phyloP scores from a whole-genome alignment of 2,329 filamentous ascomycete species.

The Phaeoacremonium minimum region DNA sequence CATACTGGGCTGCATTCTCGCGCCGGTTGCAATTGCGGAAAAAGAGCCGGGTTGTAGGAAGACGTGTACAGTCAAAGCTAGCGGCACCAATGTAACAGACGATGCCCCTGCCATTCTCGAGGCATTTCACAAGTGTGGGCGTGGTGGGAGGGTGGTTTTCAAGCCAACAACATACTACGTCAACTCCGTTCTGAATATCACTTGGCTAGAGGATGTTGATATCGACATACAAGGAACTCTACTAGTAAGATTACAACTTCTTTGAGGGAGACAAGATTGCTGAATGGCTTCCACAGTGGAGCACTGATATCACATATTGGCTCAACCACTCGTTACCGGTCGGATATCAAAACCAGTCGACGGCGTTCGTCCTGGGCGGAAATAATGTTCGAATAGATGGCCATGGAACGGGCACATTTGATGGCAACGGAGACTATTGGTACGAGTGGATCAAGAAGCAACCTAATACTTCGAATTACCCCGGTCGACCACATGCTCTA shows the following conservation, averaged over 20 bases:
- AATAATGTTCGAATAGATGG: conserved; percentile 38
- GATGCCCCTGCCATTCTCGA: conserved; percentile 34
- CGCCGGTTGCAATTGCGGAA: neutral
- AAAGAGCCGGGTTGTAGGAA: neutral
- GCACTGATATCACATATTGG: conserved; percentile 38
- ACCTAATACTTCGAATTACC: conserved; percentile 28
- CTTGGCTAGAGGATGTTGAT: conserved; percentile 31
- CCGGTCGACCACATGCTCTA: conserved; percentile 42
- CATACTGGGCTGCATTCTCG: neutral
- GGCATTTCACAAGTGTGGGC: conserved; percentile 34
- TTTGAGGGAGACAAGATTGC: neutral
- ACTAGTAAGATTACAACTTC: conserved; percentile 14
- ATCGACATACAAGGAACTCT: conserved; percentile 36
- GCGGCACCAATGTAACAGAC: conserved; percentile 18
- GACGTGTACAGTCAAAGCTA: conserved; percentile 1
- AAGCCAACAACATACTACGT: conserved; percentile 37
- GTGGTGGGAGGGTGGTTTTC: conserved; percentile 33
- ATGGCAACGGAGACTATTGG: conserved; percentile 50
- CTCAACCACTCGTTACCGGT: conserved; percentile 34
- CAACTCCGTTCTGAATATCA: conserved; percentile 38
- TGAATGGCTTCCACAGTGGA: conserved; percentile 18
- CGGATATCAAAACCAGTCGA: conserved; percentile 41
- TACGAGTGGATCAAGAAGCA: conserved; percentile 34
- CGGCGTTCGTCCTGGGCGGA: conserved; percentile 42
- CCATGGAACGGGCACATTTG: conserved; percentile 37